These are phyloP conservation scores for Cryptococcus depauperatus DNA, from an alignment of 1,284 basidiomycete genomes.

Conservation along the genomic window DNA sequence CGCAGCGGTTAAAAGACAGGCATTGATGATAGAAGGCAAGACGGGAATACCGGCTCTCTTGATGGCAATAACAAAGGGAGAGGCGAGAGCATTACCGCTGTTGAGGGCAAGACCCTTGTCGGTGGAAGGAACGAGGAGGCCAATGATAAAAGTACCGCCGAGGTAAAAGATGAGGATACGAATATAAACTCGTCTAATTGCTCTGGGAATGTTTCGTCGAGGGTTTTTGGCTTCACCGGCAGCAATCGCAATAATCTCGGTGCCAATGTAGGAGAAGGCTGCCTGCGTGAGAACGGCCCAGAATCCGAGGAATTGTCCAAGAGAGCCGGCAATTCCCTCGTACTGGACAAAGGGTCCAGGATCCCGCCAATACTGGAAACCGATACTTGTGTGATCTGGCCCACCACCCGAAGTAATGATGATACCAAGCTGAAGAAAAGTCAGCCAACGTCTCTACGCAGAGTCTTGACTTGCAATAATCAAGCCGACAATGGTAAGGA, in stretches of 20 bases:
- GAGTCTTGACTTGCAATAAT: conserved; percentile 11
- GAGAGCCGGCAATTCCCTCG: conserved; percentile 36
- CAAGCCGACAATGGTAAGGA: conserved; percentile 58
- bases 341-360: conserved; percentile 48
- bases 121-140: conserved; percentile 65
- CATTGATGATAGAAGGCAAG: conserved; percentile 59
- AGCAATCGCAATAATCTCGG: conserved; percentile 45
- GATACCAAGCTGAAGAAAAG: conserved; percentile 47
- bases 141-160: conserved; percentile 51
- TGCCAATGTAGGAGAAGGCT: conserved; percentile 43
- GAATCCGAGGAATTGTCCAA: conserved; percentile 50
- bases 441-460: conserved; percentile 24
- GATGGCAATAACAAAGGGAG: conserved; percentile 71
- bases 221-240: conserved; percentile 53
- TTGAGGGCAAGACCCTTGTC: conserved; percentile 53
- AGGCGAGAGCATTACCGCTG: conserved; percentile 57
- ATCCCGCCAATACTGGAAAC: conserved; percentile 47
- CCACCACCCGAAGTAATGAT: conserved; percentile 53
- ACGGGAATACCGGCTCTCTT: conserved; percentile 63
- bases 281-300: conserved; percentile 48
- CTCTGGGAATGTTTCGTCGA: conserved; percentile 65
- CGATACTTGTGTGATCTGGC: conserved; percentile 38
- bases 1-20: conserved; percentile 56
- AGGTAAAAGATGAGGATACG: conserved; percentile 70
- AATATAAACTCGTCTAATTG: conserved; percentile 64